These are phyloP conservation scores for Verbena officinalis DNA, from an alignment of 257 asterid species.

Conservation along the genomic window DNA sequence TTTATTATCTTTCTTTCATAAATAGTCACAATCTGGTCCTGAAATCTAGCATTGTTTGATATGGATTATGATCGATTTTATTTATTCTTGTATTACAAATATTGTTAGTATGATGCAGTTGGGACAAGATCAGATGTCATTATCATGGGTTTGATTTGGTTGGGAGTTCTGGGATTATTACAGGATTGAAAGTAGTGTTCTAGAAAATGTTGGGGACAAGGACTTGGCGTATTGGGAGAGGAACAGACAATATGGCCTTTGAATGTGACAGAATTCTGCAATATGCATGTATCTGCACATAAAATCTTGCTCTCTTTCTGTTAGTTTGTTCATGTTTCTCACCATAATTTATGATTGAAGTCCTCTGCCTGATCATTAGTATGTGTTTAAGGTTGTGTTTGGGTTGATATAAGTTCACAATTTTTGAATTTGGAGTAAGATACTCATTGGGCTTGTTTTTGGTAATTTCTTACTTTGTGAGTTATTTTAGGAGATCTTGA, in stretches of 20 bases:
- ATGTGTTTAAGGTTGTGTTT: too few relatives aligned
- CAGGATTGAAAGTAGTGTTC: conserved; percentile 23
- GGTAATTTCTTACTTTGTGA: too few relatives aligned
- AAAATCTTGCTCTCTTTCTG: background rate
- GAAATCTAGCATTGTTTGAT: conserved; percentile 18
- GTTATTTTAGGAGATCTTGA: too few relatives aligned
- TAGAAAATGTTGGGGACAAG: conserved; percentile 39
- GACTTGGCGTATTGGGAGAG: conserved; percentile 24
- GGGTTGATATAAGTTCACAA: too few relatives aligned
- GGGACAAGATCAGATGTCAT: conserved; percentile 11
- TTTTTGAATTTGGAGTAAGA: too few relatives aligned
- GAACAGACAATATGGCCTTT: conserved; percentile 25
- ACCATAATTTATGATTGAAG: background rate
- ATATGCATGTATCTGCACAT: conserved; percentile 34
- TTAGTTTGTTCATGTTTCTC: background rate
- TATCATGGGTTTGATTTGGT: conserved; percentile 15
- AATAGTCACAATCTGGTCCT: conserved; percentile 32
- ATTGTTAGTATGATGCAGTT: background rate
- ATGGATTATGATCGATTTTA: background rate
- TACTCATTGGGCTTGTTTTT: too few relatives aligned
- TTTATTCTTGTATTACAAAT: background rate
- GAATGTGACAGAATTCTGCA: conserved; percentile 15
- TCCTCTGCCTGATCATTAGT: too few relatives aligned
- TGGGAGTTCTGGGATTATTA: conserved; percentile 22
- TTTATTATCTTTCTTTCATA: background rate